Evolutionary conservation across 148 eudicot genomes (phyloP).

Genomic region (Cornus controversa): DNA sequence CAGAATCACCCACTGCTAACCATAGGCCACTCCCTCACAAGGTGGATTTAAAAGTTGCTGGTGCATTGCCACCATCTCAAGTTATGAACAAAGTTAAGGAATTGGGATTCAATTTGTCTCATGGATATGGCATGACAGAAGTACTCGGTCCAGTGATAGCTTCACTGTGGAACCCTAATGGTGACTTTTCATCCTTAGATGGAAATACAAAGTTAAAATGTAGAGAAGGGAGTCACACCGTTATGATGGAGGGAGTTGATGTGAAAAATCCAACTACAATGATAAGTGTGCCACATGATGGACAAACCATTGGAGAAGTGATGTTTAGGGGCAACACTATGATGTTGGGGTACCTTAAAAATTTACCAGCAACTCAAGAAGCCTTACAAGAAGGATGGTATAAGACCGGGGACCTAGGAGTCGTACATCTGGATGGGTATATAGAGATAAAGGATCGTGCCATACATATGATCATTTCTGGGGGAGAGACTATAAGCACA

Average conservation of each 20-base stretch:
- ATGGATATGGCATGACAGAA: constrained; percentile 46
- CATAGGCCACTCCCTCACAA: constrained; percentile 20
- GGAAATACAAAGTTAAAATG: not conserved
- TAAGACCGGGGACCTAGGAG: constrained; percentile 31
- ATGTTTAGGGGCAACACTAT: constrained; percentile 36
- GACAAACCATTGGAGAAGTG: constrained; percentile 37
- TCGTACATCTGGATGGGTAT: constrained; percentile 21
- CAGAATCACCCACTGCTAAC: constrained; percentile 24
- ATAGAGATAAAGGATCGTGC: constrained; percentile 33
- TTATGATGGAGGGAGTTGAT: constrained; percentile 34
- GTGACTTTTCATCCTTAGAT: no score
- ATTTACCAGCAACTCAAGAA: constrained; percentile 17
- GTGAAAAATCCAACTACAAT: constrained; percentile 35
- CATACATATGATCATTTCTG: constrained; percentile 9
- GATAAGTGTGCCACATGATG: constrained; percentile 35
- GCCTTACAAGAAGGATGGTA: constrained; percentile 40
- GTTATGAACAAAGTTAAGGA: constrained; percentile 19
- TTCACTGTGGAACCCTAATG: not conserved
- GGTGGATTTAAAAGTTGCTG: constrained; percentile 51
- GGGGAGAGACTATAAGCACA: constrained; percentile 26
- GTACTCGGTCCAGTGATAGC: constrained; percentile 27
- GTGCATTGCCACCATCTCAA: constrained; percentile 51
- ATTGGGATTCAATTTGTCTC: constrained; percentile 25
- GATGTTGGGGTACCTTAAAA: constrained; percentile 41
- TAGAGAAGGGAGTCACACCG: constrained; percentile 12